These are phyloP conservation scores for Theobroma grandiflorum DNA, from an alignment of 441 rosid genomes.

Conservation along the genomic window DNA sequence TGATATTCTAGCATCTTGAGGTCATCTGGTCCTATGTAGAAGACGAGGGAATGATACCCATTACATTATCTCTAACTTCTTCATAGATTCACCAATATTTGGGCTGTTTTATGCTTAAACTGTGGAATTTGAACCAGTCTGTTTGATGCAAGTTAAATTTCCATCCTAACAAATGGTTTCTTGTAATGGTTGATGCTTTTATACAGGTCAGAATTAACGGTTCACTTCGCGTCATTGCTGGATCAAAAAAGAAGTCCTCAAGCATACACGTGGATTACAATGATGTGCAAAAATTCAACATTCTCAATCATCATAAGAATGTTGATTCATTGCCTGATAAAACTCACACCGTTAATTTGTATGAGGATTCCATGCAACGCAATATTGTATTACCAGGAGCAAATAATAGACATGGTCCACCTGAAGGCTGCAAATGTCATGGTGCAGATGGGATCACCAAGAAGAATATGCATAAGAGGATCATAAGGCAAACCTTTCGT, in stretches of 20 bases:
- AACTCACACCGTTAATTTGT: conserved; percentile 34
- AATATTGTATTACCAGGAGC: conserved; percentile 32
- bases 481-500: conserved; percentile 76
- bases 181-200: conserved; percentile 21
- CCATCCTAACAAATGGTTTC: background rate
- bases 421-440: conserved; percentile 36
- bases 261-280: background rate
- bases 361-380: conserved; percentile 38
- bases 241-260: background rate
- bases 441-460: conserved; percentile 79
- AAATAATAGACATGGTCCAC: background rate
- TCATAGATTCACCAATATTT: background rate
- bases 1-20: background rate
- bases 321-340: conserved; percentile 34
- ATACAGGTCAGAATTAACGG: conserved; percentile 67
- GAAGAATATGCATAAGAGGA: conserved; percentile 65
- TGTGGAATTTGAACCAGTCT: background rate
- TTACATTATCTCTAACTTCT: background rate
- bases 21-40: background rate
- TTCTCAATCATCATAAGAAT: conserved; percentile 81
- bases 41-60: background rate
- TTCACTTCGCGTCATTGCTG: conserved; percentile 61
- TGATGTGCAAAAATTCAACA: conserved; percentile 74
- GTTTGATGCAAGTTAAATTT: background rate
- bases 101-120: background rate